These are phyloP conservation scores for Diphasiastrum complanatum DNA, from an alignment of 83 land plant species.

Conservation along the genomic window DNA sequence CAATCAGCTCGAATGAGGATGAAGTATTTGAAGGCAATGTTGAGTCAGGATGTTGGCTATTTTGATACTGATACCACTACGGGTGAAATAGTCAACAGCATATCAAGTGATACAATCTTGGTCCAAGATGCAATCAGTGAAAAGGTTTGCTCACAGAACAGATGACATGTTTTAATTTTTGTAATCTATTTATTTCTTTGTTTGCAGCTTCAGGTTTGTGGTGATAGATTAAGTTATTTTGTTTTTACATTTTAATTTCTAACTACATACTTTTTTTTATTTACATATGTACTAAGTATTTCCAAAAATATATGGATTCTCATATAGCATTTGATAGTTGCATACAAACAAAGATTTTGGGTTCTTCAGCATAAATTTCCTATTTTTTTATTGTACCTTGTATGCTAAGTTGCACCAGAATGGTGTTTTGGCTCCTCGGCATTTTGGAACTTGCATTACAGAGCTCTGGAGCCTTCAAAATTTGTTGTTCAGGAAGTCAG, in stretches of 20 bases:
- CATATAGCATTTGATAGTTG: too few species aligned
- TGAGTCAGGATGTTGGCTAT: constrained; percentile 85
- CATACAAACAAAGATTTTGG: too few species aligned
- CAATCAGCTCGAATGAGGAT: constrained; percentile 83
- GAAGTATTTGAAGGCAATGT: constrained; percentile 66
- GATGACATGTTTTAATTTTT: background rate
- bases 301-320: too few species aligned
- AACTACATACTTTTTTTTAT: background rate
- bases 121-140: constrained; percentile 97
- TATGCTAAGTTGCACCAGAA: too few species aligned
- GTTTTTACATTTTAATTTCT: background rate
- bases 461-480: too few species aligned
- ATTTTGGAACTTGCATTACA: too few species aligned
- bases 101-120: constrained; percentile 72
- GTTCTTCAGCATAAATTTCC: too few species aligned
- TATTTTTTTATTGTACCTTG: too few species aligned
- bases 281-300: background rate
- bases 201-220: background rate
- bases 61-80: constrained; percentile 86
- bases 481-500: too few species aligned
- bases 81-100: constrained; percentile 78
- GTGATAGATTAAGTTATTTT: background rate
- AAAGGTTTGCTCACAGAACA: constrained; percentile 48
- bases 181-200: background rate
- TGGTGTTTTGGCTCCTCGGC: too few species aligned